Percentiles rank a stretch among this genome's conserved stretches.
Conservation (phyloP, 2,329 filamentous ascomycete genomes). For the Sordariomycetes sp. region DNA sequence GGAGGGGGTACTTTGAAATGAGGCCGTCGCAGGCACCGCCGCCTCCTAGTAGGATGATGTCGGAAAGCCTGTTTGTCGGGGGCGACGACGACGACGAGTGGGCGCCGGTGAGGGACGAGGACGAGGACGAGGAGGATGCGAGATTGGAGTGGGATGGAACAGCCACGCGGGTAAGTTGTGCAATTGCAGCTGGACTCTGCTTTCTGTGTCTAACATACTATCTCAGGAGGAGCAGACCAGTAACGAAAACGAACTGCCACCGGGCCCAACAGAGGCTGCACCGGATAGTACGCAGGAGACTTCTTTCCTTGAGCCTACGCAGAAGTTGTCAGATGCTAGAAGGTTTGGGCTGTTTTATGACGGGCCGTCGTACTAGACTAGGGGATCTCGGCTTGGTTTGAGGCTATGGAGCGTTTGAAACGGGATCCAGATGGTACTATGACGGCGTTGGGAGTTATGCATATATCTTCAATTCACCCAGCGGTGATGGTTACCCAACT, state of each 20-base stretch:
- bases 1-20: slow-evolving; percentile 22
- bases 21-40: slow-evolving; percentile 41
- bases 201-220: background rate
- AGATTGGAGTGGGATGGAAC: slow-evolving; percentile 65
- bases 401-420: background rate
- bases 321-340: slow-evolving; percentile 56
- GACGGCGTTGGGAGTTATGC: background rate
- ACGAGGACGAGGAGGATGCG: slow-evolving; percentile 51
- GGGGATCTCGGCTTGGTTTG: background rate
- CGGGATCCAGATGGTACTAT: background rate
- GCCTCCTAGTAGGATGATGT: slow-evolving; percentile 40
- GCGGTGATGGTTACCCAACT: slow-evolving; percentile 52
- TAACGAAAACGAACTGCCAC: background rate
- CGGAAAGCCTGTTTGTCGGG: slow-evolving; percentile 56
- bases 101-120: slow-evolving; percentile 47
- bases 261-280: slow-evolving; percentile 9
- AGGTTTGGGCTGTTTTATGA: slow-evolving; percentile 25
- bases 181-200: background rate
- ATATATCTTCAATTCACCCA: slow-evolving; percentile 9
- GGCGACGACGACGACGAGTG: slow-evolving; percentile 64
- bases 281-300: slow-evolving; percentile 11
- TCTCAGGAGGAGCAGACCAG: background rate
- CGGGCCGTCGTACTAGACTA: slow-evolving; percentile 5
- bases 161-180: slow-evolving; percentile 40
- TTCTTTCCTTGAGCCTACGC: slow-evolving; percentile 51